These are phyloP conservation scores for Podaxis pistillaris DNA, from an alignment of 768 basidiomycete species.

Conservation along the genomic window DNA sequence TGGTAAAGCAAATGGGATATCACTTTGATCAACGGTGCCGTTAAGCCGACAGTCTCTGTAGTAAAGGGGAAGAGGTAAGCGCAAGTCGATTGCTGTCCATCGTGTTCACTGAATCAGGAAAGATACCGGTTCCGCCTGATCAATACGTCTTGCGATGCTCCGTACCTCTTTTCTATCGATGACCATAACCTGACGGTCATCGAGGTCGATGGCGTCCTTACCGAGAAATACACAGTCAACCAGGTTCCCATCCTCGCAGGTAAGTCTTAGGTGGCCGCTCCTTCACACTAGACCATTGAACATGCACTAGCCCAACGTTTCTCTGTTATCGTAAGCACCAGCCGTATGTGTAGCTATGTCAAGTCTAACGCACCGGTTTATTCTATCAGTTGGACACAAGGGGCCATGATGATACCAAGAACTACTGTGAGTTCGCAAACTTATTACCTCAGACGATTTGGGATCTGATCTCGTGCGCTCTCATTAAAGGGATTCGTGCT, in stretches of 20 bases:
- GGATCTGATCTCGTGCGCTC: background rate
- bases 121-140: conserved; percentile 45
- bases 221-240: background rate
- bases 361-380: too few species aligned
- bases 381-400: background rate
- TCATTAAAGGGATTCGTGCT: background rate
- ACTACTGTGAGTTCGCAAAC: background rate
- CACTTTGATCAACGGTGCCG: conserved; percentile 18
- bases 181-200: conserved; percentile 42
- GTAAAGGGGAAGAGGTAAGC: background rate
- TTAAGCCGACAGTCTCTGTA: background rate
- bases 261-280: background rate
- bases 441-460: background rate
- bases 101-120: conserved; percentile 27
- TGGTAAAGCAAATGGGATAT: background rate
- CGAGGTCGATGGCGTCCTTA: conserved; percentile 39
- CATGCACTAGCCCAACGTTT: background rate
- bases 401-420: background rate
- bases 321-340: background rate
- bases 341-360: background rate
- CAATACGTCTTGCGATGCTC: conserved; percentile 34
- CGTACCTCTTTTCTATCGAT: conserved; percentile 41
- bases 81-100: background rate
- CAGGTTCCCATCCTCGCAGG: background rate
- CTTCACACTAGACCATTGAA: background rate